Base-by-base conservation (phyloP, 1,284 basidiomycete species). In the Lignosus rhinocerotis region DNA sequence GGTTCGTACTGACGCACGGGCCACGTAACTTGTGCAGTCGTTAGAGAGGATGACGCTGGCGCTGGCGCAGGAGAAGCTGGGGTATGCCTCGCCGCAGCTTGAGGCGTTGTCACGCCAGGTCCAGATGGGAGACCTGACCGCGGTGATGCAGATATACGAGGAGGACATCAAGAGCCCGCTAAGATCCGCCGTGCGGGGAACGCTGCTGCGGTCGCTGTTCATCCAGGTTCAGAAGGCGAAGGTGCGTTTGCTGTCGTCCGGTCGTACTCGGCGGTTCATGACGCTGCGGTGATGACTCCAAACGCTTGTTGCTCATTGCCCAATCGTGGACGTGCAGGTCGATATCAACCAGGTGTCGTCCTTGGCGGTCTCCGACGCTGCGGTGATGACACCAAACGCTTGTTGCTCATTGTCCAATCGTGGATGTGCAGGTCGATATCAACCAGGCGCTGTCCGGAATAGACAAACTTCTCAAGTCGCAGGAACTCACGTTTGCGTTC, bases 211-310 rank as follows among this genome's bases (percentile, higher is more conserved):
- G 41, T 90, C 93, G 0, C 76, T 96, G 34, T 87, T 99, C 58
- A 92, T 99, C 55, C 96, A 98, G 72, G 83, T 98, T 1, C 96
- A 99, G 70, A 99, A 98, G 74, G 93, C 95, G 58, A 98, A 98
- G 81, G 94, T 94, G 25, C 53, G 77, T 64, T 9, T 30, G 19
- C 12, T n/a, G 16, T 49, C 42, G n/a, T n/a, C n/a, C n/a, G n/a
- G n/a, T n/a, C 42, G 25, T 33, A 8, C 12, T 7, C 21, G 10
- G 21, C 11, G 36, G 9, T n/a, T 19, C 16, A 12, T 12, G 19
- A 14, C 36, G 14, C 11, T 14, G 36, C 36, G 36, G 34, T 6
- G 25, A 25, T 25, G 31, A 25, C 31, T 38, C 16, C 31, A 14
- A 30, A 21, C 30, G 21, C 17, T 36, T 17, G 21, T 30, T 14